A percentile compares a stretch with the other conserved stretches of the same genome.
Evolutionary conservation across 176 grass and related monocot genomes (phyloP).

Genomic region (Elymus sibiricus): DNA sequence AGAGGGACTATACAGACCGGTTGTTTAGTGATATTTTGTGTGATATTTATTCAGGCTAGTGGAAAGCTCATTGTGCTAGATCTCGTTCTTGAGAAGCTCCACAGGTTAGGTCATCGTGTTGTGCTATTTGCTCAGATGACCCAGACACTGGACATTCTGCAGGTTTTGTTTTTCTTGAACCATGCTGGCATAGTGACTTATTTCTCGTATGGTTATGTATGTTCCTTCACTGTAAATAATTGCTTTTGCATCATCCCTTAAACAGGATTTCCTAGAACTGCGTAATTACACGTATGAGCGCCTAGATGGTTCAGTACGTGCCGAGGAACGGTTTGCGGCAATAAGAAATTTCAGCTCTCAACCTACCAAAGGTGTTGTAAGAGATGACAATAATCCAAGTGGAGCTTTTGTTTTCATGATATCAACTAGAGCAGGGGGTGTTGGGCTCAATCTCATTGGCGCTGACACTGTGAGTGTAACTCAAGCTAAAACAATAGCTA

Average conservation of each 20-base stretch:
- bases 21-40: conserved; percentile 3
- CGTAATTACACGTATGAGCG: conserved; percentile 88
- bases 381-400: conserved; percentile 49
- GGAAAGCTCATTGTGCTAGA: conserved; percentile 91
- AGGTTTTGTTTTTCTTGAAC: conserved; percentile 49
- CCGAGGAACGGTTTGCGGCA: conserved; percentile 92
- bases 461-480: conserved; percentile 92
- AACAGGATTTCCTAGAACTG: conserved; percentile 92
- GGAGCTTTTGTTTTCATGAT: conserved; percentile 96
- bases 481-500: conserved; percentile 30
- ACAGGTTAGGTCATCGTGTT: conserved; percentile 70
- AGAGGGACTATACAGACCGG: not conserved
- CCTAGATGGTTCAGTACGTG: conserved; percentile 91
- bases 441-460: conserved; percentile 94
- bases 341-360: conserved; percentile 84
- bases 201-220: not conserved
- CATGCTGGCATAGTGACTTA: not conserved
- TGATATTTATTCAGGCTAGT: conserved; percentile 65
- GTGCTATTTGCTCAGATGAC: conserved; percentile 98
- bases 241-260: not conserved
- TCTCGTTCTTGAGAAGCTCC: conserved; percentile 75
- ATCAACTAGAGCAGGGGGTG: conserved; percentile 93
- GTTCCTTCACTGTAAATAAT: conserved; percentile 9
- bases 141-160: conserved; percentile 94
- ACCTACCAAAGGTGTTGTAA: conserved; percentile 32